Conservation (phyloP, 2,329 filamentous ascomycete genomes). For the Beauveria caledonica region DNA sequence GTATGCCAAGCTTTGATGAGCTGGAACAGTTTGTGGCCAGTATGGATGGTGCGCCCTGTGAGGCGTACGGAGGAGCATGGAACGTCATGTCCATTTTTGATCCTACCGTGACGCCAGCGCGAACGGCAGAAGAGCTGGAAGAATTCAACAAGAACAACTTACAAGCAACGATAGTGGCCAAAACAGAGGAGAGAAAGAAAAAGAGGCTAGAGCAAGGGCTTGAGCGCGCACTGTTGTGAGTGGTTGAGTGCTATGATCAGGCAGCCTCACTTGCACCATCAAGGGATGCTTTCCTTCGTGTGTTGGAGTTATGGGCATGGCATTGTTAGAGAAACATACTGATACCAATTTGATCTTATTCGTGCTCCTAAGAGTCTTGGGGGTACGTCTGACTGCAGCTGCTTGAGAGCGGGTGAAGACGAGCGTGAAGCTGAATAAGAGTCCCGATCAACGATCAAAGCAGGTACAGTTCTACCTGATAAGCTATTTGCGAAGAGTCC, state of each 20-base stretch:
- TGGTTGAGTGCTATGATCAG: neutral
- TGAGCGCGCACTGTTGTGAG: neutral
- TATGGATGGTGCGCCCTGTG: neutral
- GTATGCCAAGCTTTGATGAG: neutral
- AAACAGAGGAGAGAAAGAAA: neutral
- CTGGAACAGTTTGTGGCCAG: neutral
- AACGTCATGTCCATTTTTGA: neutral
- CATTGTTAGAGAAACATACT: neutral
- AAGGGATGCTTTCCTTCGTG: neutral
- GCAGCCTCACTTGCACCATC: neutral
- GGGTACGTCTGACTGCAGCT: too few relatives aligned
- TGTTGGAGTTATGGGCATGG: neutral
- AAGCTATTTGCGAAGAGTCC: too few relatives aligned
- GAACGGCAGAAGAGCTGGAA: constrained; percentile 1
- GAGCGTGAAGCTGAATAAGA: too few relatives aligned
- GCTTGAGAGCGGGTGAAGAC: too few relatives aligned
- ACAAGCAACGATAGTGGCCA: neutral
- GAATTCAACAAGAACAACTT: neutral
- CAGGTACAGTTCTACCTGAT: too few relatives aligned
- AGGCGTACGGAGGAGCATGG: neutral
- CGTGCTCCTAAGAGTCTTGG: neutral
- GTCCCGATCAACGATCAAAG: too few relatives aligned
- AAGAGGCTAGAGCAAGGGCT: neutral
- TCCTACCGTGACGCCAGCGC: neutral
- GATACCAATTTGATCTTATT: neutral